Base-by-base conservation (phyloP, 306 rosid genomes). In the Senna tora region DNA sequence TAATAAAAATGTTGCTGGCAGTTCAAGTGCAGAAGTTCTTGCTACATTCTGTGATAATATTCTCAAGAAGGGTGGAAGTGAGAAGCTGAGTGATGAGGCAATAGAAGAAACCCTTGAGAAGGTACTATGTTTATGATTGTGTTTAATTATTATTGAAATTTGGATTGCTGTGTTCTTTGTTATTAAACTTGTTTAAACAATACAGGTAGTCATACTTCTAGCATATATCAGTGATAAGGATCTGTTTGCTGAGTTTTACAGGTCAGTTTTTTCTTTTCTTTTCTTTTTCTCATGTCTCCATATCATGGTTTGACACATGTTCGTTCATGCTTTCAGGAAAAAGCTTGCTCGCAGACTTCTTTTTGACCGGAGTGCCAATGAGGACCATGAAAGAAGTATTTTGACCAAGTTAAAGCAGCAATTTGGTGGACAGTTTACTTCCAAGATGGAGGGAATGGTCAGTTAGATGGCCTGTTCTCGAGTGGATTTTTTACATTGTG, bases 371-470 rank as follows among this genome's bases (percentile, higher is more conserved):
- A 93, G 96, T 81, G 93, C 92, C 28, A 90, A 86, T 19, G 90
- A 84, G 43, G 96, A 93, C 61, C 92, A 87, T 46, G 96, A 93
- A 81, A 93, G 74, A 65, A 71, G 86, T 69, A 83, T 90, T 46
- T 81, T 93, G 63, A 84, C 87, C 0, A 87, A 84, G 80, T 74
- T 93, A 57, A 90, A 90, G 85, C 93, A 88, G 80, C 93, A 88
- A 75, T 93, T 87, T 67, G 96, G 98, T 68, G 90, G 84, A 10
- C 93, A 84, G 84, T 93, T 93, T 81, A 93, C 97, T 39, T 88
- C 96, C 32, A 93, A 90, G 81, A 93, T 93, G 98, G 98, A 93
- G 84, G 96, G 98, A 57, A 93, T 93, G 98, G 97, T 93, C 36
- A 57, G 91, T 81, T 65, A 21, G 43, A n/a, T n/a, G n/a, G n/a